phyloP scores from a whole-genome alignment of 2,329 filamentous ascomycete genomes.

The Ophiostoma piceae region DNA sequence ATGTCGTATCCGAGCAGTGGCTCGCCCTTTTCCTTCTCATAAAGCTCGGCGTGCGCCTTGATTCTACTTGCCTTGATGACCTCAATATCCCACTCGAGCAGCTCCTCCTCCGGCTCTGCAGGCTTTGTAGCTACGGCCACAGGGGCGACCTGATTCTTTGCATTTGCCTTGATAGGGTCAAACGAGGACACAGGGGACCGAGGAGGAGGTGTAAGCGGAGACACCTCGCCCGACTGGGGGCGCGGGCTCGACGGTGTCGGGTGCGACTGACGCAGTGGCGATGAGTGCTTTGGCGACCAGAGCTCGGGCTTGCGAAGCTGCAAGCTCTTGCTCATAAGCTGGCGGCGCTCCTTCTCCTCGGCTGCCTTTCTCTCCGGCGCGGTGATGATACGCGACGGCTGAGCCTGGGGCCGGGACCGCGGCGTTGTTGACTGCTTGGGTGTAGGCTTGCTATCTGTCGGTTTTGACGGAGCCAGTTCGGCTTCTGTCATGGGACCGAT shows the following conservation, averaged over 20 bases:
- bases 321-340: conserved; percentile 5
- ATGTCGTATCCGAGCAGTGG: neutral
- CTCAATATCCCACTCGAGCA: conserved; percentile 25
- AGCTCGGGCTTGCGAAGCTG: neutral
- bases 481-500: conserved; percentile 2
- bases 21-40: neutral
- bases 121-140: neutral
- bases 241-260: neutral
- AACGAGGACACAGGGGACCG: conserved; percentile 10
- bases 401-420: neutral
- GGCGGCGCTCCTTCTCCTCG: neutral
- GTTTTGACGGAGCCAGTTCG: neutral
- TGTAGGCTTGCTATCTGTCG: neutral
- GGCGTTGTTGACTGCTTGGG: neutral
- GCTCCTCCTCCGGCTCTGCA: conserved; percentile 14
- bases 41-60: neutral
- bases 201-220: conserved; percentile 21
- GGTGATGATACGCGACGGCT: neutral
- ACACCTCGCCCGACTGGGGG: neutral
- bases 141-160: neutral
- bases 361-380: neutral
- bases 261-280: conserved; percentile 20
- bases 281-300: conserved; percentile 17
- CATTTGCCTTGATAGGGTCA: neutral
- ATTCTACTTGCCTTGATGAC: conserved; percentile 21